Conservation (phyloP, 306 rosid genomes). For the Lathyrus sativus region DNA sequence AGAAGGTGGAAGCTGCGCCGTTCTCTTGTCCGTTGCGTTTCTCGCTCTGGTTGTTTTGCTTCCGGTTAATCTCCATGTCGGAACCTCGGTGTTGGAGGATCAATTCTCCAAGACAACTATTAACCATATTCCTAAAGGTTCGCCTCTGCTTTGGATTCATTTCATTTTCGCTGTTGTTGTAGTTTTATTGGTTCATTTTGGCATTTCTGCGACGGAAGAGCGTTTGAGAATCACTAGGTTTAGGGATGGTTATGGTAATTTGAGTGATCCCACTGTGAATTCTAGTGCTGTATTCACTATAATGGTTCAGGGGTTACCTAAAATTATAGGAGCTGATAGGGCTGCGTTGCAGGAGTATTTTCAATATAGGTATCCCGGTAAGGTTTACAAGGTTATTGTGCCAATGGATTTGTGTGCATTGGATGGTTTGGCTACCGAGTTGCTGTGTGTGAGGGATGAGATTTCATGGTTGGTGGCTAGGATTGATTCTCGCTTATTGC, state of each 20-base stretch:
- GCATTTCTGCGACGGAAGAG: constrained; percentile 67
- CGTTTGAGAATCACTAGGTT: constrained; percentile 78
- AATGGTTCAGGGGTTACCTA: constrained; percentile 93
- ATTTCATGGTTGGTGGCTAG: constrained; percentile 79
- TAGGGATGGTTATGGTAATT: constrained; percentile 83
- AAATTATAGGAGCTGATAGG: constrained; percentile 68
- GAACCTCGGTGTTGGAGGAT: constrained; percentile 61
- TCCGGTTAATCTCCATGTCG: constrained; percentile 76
- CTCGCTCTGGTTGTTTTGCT: constrained; percentile 60
- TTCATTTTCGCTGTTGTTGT: constrained; percentile 68
- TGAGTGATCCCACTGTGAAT: constrained; percentile 64
- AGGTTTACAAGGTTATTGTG: constrained; percentile 72
- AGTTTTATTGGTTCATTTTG: constrained; percentile 69
- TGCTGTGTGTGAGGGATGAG: constrained; percentile 70
- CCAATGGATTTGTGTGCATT: constrained; percentile 95
- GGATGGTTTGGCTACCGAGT: constrained; percentile 77
- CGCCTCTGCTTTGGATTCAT: constrained; percentile 84
- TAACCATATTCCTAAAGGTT: constrained; percentile 78
- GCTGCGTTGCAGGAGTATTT: constrained; percentile 72
- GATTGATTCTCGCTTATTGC: constrained; percentile 73
- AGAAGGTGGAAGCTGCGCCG: constrained; percentile 88
- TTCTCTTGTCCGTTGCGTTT: constrained; percentile 57
- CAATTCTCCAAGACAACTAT: constrained; percentile 86
- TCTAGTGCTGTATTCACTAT: constrained; percentile 87
- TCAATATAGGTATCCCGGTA: constrained; percentile 87